Conservation (phyloP, 345 rosid genomes). For the Microthlaspi erraticum region DNA sequence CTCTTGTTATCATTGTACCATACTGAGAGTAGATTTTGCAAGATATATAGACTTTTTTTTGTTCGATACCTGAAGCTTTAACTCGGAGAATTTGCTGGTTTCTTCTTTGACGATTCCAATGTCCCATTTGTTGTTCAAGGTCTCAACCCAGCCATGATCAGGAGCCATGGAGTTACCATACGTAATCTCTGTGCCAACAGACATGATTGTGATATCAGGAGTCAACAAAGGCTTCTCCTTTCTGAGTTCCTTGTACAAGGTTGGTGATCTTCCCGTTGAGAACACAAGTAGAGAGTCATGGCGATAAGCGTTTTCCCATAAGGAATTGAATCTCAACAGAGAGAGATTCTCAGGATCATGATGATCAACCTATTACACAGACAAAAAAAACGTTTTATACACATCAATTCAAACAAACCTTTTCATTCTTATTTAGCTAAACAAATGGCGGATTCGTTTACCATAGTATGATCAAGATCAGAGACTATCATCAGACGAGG, state of each 20-base stretch:
- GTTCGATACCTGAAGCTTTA: constrained; percentile 79
- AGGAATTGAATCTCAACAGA: constrained; percentile 80
- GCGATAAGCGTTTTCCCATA: constrained; percentile 86
- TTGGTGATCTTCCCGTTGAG: constrained; percentile 96
- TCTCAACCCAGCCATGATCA: constrained; percentile 89
- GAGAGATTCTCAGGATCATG: constrained; percentile 84
- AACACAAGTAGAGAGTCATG: constrained; percentile 87
- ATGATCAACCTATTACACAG: constrained; percentile 85
- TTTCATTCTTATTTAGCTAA: neutral
- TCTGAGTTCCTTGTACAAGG: constrained; percentile 70
- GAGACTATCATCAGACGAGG: constrained; percentile 95
- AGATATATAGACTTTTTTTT: neutral
- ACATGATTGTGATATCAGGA: constrained; percentile 94
- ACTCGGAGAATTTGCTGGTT: constrained; percentile 77
- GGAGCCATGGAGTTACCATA: constrained; percentile 85
- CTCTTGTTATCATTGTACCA: constrained; percentile 11
- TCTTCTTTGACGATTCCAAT: constrained; percentile 71
- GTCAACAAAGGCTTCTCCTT: constrained; percentile 90
- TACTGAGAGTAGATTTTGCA: neutral
- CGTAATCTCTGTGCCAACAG: constrained; percentile 98
- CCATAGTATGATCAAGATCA: constrained; percentile 98
- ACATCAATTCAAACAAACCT: constrained; percentile 2
- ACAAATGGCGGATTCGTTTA: constrained; percentile 17
- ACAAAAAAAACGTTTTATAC: constrained; percentile 10
- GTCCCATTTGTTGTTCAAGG: constrained; percentile 88